Base-by-base conservation (phyloP, 1,284 basidiomycete genomes). In the Papiliotrema flavescens region DNA sequence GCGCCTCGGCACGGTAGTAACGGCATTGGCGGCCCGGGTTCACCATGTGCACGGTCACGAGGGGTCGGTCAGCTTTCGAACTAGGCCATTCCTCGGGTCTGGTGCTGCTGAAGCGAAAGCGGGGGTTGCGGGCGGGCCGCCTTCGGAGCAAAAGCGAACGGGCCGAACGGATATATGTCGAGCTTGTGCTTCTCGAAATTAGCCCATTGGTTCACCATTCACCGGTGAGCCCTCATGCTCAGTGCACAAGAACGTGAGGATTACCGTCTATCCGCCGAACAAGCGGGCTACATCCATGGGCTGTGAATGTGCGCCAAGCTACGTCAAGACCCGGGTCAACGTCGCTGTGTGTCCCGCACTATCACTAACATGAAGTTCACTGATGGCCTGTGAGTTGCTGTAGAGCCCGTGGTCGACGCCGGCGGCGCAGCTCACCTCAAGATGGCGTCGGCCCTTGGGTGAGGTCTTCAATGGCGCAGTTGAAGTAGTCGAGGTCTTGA, bases 401-500 rank as follows among this genome's bases (percentile, higher is more conserved):
- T 34, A 4, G 19, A n/a, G 2, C 6, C 19, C 26, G n/a, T 2
- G 20, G 51, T 32, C 5, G 19, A 2, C 19, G 5, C 7, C 23
- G 41, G 35, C 53, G 28, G 22, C 23, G 2, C n/a, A 35, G 41
- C 41, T 8, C n/a, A 23, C n/a, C 7, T 22, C 3, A 36, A 67
- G 67, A 47, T 73, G 70, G 70, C 47, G 59, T 26, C 61, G 60
- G 28, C 70, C 66, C 0, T 48, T 58, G 0, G 70, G 69, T 14
- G 53, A 61, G 49, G 51, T 47, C 23, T 67, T 86, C 61, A 83
- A 85, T 61, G 80, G 82, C 55, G 84, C 83, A 44, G 82, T 86
- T 51, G 86, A 84, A 43, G 67, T 70, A 11, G 65, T 73, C 46
- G 69, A 71, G n/a, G 59, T 73, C 32, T 61, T 70, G 28, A 56